These are phyloP conservation scores for Eucommia ulmoides DNA, from an alignment of 257 asterid species.

Conservation along the genomic window DNA sequence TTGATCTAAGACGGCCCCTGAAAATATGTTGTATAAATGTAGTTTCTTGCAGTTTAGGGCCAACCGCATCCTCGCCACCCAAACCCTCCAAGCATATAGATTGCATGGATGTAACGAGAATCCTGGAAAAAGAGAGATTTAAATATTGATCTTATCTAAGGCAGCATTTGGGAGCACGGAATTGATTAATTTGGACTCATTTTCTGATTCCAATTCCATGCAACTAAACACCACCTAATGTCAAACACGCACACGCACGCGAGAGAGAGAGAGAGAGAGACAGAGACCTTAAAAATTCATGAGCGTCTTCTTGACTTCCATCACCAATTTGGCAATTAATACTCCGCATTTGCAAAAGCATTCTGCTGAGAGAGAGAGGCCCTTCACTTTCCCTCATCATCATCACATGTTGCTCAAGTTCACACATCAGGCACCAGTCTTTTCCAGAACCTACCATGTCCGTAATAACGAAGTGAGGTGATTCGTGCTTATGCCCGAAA, in stretches of 20 bases:
- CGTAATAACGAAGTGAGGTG: constrained; percentile 4
- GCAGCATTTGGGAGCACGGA: no score
- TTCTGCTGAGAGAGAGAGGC: constrained; percentile 58
- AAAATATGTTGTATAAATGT: constrained; percentile 70
- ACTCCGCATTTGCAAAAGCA: constrained; percentile 58
- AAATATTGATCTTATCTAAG: no score
- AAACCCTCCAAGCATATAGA: constrained; percentile 64
- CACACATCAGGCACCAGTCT: constrained; percentile 91
- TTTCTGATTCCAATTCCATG: no score
- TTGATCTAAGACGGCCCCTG: constrained; percentile 78
- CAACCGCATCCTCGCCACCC: constrained; percentile 68
- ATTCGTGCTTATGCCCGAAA: neutral
- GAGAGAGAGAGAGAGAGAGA: constrained; percentile 3
- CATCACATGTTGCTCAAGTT: constrained; percentile 59
- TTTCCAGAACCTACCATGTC: constrained; percentile 41
- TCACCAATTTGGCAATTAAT: constrained; percentile 70
- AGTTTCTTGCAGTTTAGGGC: constrained; percentile 70
- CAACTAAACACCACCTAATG: no score
- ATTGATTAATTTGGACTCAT: no score
- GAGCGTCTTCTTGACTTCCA: constrained; percentile 96
- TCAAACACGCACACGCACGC: neutral
- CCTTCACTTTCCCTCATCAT: constrained; percentile 51
- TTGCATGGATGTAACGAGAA: constrained; percentile 90
- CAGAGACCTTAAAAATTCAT: constrained; percentile 68
- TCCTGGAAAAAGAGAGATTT: constrained; percentile 30